Base-by-base conservation (phyloP, 139 green algal species). In the Asterochloris sp. region DNA sequence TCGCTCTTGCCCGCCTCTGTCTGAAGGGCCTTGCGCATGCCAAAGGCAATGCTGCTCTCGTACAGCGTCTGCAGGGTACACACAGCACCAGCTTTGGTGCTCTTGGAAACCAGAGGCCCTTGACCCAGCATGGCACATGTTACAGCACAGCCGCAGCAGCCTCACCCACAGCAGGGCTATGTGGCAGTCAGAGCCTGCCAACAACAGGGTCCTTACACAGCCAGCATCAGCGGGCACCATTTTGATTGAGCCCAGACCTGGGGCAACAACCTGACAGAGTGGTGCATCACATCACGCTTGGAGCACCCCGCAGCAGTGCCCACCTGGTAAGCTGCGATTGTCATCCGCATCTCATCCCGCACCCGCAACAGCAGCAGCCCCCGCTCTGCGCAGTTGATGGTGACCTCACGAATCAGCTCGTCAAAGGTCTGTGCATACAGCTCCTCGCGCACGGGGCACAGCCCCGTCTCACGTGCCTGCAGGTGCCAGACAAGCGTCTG, bases 401-500 rank as follows among this genome's bases (percentile, higher is more conserved):
- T 95, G 21, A 96, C 93, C 81, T 95, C 82, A 9, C 92, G 86
- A 69, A 96, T 94, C 16, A 96, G 87, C 88, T 96, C 91, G 76
- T 95, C 92, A 85, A 95, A 93, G 79, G 89, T 93, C 87, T 97
- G 94, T 17, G 89, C 91, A 76, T 97, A 97, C 47, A 97, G 92
- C 91, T 97, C 94, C 88, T 97, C 93, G 1, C 94, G 89, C 27
- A 97, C 91, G 81, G 94, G 94, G 88, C 94, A 97, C 71, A 97
- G 96, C 84, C 94, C 94, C 27, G 93, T 97, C 86, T 97, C 93
- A 4, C 94, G 83, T 24, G 94, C 94, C 91, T 97, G 90, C 75
- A 78, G 60, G 54, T 66, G 17, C 38, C 26, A 12, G 38, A 64
- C 17, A 26, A 24, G 38, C 11, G 13, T 29, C 15, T 23, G 27